Percentiles rank a stretch among this genome's conserved stretches.
phyloP scores from a whole-genome alignment of 1,139 yeast species.

The Saccharomyces hybrid region DNA sequence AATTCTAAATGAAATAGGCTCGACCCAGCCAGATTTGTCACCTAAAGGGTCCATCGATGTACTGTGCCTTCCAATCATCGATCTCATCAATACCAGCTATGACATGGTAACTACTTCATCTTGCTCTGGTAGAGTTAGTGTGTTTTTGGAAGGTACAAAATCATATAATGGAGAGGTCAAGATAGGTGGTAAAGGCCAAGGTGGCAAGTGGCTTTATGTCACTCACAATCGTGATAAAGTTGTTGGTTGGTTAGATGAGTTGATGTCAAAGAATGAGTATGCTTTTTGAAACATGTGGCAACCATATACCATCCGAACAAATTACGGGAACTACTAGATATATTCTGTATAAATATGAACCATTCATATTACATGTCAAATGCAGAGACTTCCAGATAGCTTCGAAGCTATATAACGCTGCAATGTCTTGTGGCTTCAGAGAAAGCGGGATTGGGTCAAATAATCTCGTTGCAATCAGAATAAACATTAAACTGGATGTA shows the following conservation, averaged over 20 bases:
- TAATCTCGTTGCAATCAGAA: conserved; percentile 69
- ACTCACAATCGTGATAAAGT: conserved; percentile 54
- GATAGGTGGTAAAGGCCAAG: conserved; percentile 79
- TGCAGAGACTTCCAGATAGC: conserved; percentile 60
- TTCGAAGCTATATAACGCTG: conserved; percentile 52
- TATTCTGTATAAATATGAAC: conserved; percentile 71
- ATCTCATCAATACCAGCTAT: conserved; percentile 51
- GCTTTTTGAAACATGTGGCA: conserved; percentile 10
- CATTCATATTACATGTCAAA: conserved; percentile 74
- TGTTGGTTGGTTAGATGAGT: conserved; percentile 42
- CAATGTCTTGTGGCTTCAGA: conserved; percentile 80
- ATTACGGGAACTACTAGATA: conserved; percentile 34
- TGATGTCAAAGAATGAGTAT: conserved; percentile 6
- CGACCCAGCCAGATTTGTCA: conserved; percentile 56
- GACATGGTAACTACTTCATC: conserved; percentile 82
- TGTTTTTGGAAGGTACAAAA: conserved; percentile 60
- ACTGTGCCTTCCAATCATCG: conserved; percentile 61
- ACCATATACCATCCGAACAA: not conserved
- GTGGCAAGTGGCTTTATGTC: conserved; percentile 80
- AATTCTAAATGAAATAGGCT: conserved; percentile 49
- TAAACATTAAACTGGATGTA: conserved; percentile 54
- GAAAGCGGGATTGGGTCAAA: conserved; percentile 82
- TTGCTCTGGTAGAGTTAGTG: conserved; percentile 81
- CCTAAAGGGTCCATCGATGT: conserved; percentile 81
- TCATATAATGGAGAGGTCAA: conserved; percentile 28